phyloP scores from a whole-genome alignment of 352 stramenopile genomes.

The Blastocystis sp. region DNA sequence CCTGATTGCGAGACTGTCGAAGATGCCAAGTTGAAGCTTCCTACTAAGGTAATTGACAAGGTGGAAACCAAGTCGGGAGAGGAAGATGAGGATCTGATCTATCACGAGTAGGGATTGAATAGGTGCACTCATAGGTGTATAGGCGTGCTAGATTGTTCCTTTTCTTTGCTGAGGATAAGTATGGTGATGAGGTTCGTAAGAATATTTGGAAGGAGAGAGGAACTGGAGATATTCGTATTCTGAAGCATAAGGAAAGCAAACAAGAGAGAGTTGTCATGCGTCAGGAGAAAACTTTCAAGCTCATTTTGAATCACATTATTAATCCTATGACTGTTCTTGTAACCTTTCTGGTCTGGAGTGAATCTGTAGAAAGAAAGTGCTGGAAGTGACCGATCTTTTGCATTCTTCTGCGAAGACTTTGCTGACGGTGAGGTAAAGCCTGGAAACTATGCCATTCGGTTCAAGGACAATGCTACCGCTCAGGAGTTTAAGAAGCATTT shows the following conservation, averaged over 20 bases:
- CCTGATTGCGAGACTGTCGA: slow-evolving; percentile 61
- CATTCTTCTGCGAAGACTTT: slow-evolving; percentile 83
- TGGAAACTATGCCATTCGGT: slow-evolving; percentile 79
- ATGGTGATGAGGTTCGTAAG: slow-evolving; percentile 78
- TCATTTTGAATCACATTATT: slow-evolving; percentile 80
- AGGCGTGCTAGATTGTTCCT: slow-evolving; percentile 77
- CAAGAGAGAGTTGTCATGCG: slow-evolving; percentile 81
- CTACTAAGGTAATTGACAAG: slow-evolving; percentile 22
- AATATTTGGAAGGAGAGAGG: slow-evolving; percentile 82
- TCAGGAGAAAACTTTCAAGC: slow-evolving; percentile 84
- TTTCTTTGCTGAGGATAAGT: slow-evolving; percentile 73
- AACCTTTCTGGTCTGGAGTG: slow-evolving; percentile 64
- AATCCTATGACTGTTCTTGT: slow-evolving; percentile 59
- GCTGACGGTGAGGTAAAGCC: slow-evolving; percentile 77
- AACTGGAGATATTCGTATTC: slow-evolving; percentile 78
- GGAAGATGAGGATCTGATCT: slow-evolving; percentile 53
- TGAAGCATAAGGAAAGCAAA: slow-evolving; percentile 82
- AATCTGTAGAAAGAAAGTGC: slow-evolving; percentile 77
- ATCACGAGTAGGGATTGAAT: slow-evolving; percentile 7
- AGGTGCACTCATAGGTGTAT: background rate
- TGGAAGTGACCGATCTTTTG: slow-evolving; percentile 81
- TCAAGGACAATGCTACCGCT: slow-evolving; percentile 78
- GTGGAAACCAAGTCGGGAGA: slow-evolving; percentile 54
- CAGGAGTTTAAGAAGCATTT: slow-evolving; percentile 82
- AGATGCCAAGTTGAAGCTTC: slow-evolving; percentile 55